Percentiles rank a stretch among this genome's conserved stretches.
Conservation (phyloP, 768 basidiomycete genomes). For the Nidularia pulvinata region DNA sequence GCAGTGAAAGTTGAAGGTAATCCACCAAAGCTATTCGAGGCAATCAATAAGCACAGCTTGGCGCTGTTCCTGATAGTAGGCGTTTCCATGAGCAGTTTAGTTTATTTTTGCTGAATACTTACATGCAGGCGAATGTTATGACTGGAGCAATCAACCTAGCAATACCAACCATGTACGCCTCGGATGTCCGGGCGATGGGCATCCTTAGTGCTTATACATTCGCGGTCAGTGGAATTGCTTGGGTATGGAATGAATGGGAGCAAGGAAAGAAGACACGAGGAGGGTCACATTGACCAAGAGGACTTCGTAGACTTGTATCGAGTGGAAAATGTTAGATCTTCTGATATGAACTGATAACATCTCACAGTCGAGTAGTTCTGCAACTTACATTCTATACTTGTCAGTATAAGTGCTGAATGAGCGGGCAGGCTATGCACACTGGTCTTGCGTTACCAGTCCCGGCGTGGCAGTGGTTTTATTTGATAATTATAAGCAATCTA, state of each 20-base stretch:
- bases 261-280: too few relatives aligned
- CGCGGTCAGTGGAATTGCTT: neutral
- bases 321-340: too few relatives aligned
- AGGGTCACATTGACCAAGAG: too few relatives aligned
- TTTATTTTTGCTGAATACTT: neutral
- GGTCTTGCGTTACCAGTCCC: too few relatives aligned
- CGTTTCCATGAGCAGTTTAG: neutral
- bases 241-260: neutral
- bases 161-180: neutral
- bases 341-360: too few relatives aligned
- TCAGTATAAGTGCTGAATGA: too few relatives aligned
- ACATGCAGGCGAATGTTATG: neutral
- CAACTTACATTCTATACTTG: too few relatives aligned
- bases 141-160: neutral
- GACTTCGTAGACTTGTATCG: too few relatives aligned
- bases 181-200: neutral
- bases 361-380: too few relatives aligned
- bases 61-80: slow-evolving; percentile 80
- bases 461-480: too few relatives aligned
- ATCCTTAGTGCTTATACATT: neutral
- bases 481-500: too few relatives aligned
- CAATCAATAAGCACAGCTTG: slow-evolving; percentile 83
- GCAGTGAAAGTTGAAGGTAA: slow-evolving; percentile 11
- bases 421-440: too few relatives aligned
- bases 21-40: slow-evolving; percentile 64